Base-by-base conservation (phyloP, 179 eudicot genomes). In the Corrigiola litoralis region DNA sequence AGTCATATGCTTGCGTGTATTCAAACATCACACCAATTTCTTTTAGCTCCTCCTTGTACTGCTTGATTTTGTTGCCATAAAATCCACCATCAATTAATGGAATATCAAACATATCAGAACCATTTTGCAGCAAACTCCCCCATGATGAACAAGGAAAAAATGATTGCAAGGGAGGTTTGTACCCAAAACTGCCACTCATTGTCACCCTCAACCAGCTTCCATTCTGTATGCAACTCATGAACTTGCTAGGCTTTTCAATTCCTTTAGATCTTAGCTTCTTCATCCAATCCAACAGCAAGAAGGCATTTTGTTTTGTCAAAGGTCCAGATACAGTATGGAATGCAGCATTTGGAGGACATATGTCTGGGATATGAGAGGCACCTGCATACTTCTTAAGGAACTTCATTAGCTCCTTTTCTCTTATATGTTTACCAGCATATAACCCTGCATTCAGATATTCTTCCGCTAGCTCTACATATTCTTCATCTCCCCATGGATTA, bases 181-280 rank as follows among this genome's bases (percentile, higher is more conserved):
- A 73, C 10, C 71, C 76, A 34, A 72, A 23, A 71, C 71, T 60
- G 17, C 84, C 85, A 29, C 76, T 70, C 27, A 86, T 52, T n/a
- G 71, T 80, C 49, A 83, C 74, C 77, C 58, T 79, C 72, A 83
- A 55, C 94, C 94, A 87, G 65, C 74, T 75, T 42, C 87, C 90
- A 16, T 72, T 60, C 54, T 36, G 56, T 13, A 87, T 83, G 50
- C 79, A 74, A 18, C 44, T 72, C 64, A 80, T 49, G 51, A 87
- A 86, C 14, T 37, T 72, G 5, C 9, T 5, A 0, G 89, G 91
- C 60, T 86, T 6, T 17, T 1, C 0, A 47, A 44, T 17, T 23
- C 84, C 63, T 16, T 54, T 72, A 32, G 36, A 57, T 51, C 59
- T 63, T 64, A 80, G 53, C 23, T 47, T 61, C 45, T 37, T 65